Base-by-base conservation (phyloP, 1,284 basidiomycete genomes). In the Rhodotorula sp. region DNA sequence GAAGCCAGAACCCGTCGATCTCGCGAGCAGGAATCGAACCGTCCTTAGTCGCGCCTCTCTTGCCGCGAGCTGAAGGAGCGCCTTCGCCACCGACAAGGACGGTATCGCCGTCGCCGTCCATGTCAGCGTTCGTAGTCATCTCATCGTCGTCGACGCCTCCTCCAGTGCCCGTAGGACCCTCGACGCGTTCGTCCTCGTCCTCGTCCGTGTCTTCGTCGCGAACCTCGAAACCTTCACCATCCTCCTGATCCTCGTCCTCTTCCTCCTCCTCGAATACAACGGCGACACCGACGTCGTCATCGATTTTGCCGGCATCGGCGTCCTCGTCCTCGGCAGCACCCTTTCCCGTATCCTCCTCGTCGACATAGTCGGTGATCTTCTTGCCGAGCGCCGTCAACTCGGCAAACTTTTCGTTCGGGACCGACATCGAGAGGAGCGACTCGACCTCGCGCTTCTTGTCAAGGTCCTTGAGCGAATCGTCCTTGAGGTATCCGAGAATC, bases 1-100 rank as follows among this genome's bases (percentile, higher is more conserved):
- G 96, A 0, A 99, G 91, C 94, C 94, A 99, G 86, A 97, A 99
- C 46, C 88, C 94, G 80, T 99, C 95, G 76, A 99, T 88, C 58
- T 90, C 86, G 76, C 95, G 92, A 0, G 94, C 93, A 0, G 91
- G 89, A 55, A 99, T 87, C 31, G 54, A 37, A 31, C 69, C 67
- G 77, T 88, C 88, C 80, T 91, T 87, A 55, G 20, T 11, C 40
- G 40, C 10, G 83, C 83, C 31, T 78, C 75, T 24, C 56, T 46
- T 26, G 59, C 37, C 4, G 77, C 62, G 30, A 76, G 70, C 53
- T 76, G 87, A 86, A 58, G 83, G 84, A 2, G 76, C 62, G 51
- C 80, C 79, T 53, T 76, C 77, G 51, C 91, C 91, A 67, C 93
- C 87, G 61, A 93, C 86, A 24, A 94, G 81, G 11, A 81, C 80